Evolutionary conservation across 345 rosid species (phyloP).

Genomic region (Lenwebbia sp.): DNA sequence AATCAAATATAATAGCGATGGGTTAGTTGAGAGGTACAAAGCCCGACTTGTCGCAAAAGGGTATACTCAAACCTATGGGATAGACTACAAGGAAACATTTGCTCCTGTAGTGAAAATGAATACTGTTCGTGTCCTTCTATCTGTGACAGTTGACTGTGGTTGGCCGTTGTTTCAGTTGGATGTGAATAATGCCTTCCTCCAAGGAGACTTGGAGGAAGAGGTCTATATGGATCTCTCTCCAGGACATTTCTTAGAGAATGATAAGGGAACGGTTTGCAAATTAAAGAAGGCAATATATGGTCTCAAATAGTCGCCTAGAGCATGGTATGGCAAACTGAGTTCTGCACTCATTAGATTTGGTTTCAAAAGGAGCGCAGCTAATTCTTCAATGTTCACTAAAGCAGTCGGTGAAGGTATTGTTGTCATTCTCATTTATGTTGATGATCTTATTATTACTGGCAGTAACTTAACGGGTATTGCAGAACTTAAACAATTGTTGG

Average conservation of each 20-base stretch:
- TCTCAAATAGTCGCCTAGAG: background rate
- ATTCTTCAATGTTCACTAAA: background rate
- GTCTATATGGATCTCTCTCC: background rate
- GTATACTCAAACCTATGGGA: background rate
- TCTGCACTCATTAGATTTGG: background rate
- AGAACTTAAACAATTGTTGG: no score
- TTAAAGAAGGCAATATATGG: background rate
- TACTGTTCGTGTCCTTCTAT: background rate
- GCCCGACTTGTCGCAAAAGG: slow-evolving; percentile 1
- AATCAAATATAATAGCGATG: background rate
- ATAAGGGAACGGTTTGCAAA: background rate
- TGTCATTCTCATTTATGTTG: background rate
- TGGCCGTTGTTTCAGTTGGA: background rate
- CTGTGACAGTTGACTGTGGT: background rate
- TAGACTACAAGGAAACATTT: background rate
- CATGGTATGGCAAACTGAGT: background rate
- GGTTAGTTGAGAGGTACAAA: background rate
- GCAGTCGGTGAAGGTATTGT: background rate
- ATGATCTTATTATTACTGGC: background rate
- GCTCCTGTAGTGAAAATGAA: background rate
- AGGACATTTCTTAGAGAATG: background rate
- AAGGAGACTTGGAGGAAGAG: background rate
- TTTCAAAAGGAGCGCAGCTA: background rate
- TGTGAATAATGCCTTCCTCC: background rate
- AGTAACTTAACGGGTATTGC: no score